Evolutionary conservation across 2,329 filamentous ascomycete species (phyloP).

Genomic region (Intubia oerlemansii): DNA sequence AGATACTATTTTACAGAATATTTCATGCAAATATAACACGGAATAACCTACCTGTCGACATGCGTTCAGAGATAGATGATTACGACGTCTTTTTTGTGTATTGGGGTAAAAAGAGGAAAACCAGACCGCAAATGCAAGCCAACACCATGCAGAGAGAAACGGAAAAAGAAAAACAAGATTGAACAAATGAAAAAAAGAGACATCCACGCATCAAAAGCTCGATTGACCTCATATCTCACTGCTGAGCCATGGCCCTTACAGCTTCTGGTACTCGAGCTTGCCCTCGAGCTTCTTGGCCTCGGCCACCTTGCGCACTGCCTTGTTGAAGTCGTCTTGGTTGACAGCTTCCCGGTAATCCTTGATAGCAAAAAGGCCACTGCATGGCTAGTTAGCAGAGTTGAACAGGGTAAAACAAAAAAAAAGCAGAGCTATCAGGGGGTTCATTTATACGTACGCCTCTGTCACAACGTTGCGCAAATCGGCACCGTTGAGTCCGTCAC

Average conservation of each 20-base stretch:
- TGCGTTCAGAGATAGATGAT: too few species aligned
- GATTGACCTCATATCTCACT: too few species aligned
- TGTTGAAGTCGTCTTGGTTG: conserved; percentile 98
- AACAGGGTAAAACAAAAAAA: neutral
- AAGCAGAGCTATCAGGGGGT: neutral
- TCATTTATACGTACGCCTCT: conserved; percentile 55
- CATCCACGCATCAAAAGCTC: neutral
- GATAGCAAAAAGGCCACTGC: conserved; percentile 88
- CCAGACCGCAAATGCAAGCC: too few species aligned
- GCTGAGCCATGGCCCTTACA: too few species aligned
- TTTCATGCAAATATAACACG: too few species aligned
- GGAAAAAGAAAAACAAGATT: too few species aligned
- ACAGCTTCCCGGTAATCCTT: conserved; percentile 93
- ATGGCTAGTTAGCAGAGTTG: too few species aligned
- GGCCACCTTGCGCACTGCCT: conserved; percentile 90
- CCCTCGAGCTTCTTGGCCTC: conserved; percentile 97
- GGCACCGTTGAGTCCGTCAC: conserved; percentile 89
- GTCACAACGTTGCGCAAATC: conserved; percentile 96
- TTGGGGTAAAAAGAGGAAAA: too few species aligned
- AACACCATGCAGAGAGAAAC: too few species aligned
- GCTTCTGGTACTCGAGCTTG: conserved; percentile 93
- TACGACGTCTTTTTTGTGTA: too few species aligned
- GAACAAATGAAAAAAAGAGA: neutral
- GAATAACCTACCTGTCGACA: too few species aligned
- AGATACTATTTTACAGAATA: too few species aligned